phyloP scores from a whole-genome alignment of 257 asterid species.

The Solanum chmielewskii region DNA sequence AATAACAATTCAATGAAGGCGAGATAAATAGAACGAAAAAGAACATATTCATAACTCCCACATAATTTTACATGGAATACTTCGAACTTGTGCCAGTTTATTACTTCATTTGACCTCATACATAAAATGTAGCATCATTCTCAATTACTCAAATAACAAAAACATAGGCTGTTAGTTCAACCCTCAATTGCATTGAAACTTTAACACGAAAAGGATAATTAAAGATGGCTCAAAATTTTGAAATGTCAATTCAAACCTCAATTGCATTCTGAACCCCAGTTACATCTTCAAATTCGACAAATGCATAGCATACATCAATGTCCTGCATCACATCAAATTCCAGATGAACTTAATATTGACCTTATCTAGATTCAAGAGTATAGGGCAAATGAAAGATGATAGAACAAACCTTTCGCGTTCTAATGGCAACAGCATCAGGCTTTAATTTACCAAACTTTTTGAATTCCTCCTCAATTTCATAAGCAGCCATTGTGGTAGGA shows the following conservation, averaged over 20 bases:
- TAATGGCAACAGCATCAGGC: conserved; percentile 92
- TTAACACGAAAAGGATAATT: neutral
- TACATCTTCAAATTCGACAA: conserved; percentile 88
- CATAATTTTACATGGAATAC: neutral
- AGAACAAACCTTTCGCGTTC: conserved; percentile 84
- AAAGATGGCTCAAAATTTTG: neutral
- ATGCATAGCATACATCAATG: conserved; percentile 87
- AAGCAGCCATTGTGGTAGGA: conserved; percentile 80
- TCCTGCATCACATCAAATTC: conserved; percentile 43
- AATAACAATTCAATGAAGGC: neutral
- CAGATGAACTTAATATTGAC: neutral
- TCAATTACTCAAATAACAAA: neutral
- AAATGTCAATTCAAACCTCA: conserved; percentile 37
- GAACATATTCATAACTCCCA: neutral
- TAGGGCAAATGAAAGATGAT: neutral
- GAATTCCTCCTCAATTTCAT: conserved; percentile 88
- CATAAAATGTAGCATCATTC: neutral
- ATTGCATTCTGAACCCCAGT: conserved; percentile 93
- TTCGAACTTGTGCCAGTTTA: neutral
- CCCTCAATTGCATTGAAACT: neutral
- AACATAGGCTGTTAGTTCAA: no score
- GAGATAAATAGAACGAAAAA: neutral
- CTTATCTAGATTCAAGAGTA: neutral
- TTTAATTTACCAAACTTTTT: conserved; percentile 79
- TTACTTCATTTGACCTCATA: neutral